Conservation (phyloP, 768 basidiomycete species). For the Lactarius hengduanensis region DNA sequence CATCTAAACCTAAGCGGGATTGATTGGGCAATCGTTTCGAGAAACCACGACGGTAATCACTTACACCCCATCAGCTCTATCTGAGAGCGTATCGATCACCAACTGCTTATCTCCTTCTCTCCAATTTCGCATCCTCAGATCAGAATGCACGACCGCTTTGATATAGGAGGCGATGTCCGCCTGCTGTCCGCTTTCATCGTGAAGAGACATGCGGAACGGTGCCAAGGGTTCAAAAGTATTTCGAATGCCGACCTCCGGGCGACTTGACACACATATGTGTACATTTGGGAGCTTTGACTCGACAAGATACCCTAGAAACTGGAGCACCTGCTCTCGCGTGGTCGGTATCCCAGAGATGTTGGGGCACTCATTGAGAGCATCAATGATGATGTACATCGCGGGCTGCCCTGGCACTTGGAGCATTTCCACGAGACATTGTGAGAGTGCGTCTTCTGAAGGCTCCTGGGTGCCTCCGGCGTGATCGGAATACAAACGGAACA, state of each 20-base stretch:
- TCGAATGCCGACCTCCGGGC: constrained; percentile 8
- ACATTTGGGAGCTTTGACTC: not conserved
- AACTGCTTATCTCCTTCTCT: not conserved
- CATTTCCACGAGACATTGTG: constrained; percentile 6
- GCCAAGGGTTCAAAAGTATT: not conserved
- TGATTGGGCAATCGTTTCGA: no score
- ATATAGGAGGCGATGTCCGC: not conserved
- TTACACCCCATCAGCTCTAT: constrained; percentile 10
- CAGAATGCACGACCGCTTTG: not conserved
- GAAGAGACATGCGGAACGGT: not conserved
- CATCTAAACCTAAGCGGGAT: constrained; percentile 5
- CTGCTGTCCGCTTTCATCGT: constrained; percentile 1
- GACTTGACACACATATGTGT: constrained; percentile 8
- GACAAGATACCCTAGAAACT: not conserved
- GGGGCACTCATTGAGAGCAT: constrained; percentile 17
- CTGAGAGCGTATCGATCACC: not conserved
- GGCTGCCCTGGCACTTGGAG: not conserved
- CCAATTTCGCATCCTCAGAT: not conserved
- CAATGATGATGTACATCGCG: not conserved
- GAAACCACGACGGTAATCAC: not conserved
- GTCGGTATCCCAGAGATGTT: not conserved
- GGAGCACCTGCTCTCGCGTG: not conserved
- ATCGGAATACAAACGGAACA: no score
- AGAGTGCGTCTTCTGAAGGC: not conserved
- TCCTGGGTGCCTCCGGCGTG: not conserved